phyloP scores from a whole-genome alignment of 2,329 filamentous ascomycete genomes.

The Trichoderma sp. region DNA sequence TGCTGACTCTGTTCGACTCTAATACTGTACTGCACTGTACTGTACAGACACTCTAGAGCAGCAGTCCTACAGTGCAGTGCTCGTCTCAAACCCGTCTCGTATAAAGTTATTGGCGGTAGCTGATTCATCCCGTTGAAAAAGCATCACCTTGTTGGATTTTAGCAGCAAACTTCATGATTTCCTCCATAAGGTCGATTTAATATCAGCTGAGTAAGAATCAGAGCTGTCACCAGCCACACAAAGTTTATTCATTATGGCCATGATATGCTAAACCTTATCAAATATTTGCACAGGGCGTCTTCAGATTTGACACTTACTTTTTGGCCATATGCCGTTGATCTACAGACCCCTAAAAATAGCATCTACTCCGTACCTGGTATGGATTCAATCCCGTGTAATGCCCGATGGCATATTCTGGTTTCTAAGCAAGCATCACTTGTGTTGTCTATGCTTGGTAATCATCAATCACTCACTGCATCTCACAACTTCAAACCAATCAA shows the following conservation, averaged over 20 bases:
- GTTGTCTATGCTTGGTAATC: too few relatives aligned
- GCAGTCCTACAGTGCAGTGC: neutral
- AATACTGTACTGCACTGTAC: too few relatives aligned
- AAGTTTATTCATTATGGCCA: slow-evolving; percentile 5
- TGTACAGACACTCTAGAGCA: neutral
- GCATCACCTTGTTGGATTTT: neutral
- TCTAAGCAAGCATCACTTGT: too few relatives aligned
- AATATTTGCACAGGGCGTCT: neutral
- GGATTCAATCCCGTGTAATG: neutral
- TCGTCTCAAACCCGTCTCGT: neutral
- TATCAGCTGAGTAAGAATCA: slow-evolving; percentile 12
- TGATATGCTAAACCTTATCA: slow-evolving; percentile 3
- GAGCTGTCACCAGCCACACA: slow-evolving; percentile 14
- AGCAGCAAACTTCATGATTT: neutral
- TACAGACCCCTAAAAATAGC: slow-evolving; percentile 9
- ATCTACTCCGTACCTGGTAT: too few relatives aligned
- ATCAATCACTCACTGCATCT: too few relatives aligned
- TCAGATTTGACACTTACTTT: neutral
- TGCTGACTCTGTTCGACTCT: neutral
- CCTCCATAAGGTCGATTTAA: neutral
- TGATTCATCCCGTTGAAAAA: neutral
- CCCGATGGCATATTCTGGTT: neutral
- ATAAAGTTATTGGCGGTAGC: neutral
- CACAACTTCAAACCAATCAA: too few relatives aligned
- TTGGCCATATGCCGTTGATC: neutral